Evolutionary conservation across 129 eudicot species (phyloP).

Genomic region (Scalesia atractyloides): DNA sequence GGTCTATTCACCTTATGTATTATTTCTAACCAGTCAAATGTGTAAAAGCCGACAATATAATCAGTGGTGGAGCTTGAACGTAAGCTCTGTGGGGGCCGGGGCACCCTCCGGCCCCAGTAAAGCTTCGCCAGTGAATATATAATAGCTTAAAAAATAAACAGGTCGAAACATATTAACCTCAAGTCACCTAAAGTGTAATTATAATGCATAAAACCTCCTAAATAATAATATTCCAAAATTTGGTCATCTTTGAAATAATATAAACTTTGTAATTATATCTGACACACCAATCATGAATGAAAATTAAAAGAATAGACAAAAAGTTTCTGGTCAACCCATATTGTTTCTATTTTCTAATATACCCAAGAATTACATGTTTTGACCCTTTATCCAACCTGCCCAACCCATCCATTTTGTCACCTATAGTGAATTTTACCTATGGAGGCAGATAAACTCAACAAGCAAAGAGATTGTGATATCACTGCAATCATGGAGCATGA

Average conservation of each 20-base stretch:
- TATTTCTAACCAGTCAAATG: not conserved
- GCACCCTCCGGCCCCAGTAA: no score
- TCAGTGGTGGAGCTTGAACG: no score
- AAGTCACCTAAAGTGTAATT: not conserved
- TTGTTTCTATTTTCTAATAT: not conserved
- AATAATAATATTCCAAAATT: not conserved
- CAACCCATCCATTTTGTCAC: not conserved
- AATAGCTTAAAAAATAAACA: not conserved
- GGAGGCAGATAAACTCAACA: constrained; percentile 62
- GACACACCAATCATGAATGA: not conserved
- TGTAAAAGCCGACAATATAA: not conserved
- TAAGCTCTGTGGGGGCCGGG: no score
- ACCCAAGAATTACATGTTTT: not conserved
- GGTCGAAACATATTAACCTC: not conserved
- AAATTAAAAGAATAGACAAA: not conserved
- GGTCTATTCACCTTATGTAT: not conserved
- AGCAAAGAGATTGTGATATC: constrained; percentile 48
- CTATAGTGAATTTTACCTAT: constrained; percentile 44
- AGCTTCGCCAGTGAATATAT: not conserved
- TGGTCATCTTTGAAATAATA: not conserved
- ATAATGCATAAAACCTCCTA: not conserved
- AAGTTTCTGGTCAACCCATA: not conserved
- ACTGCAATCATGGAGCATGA: constrained; percentile 36
- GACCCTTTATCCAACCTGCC: no score
- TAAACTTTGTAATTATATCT: not conserved